Percentiles rank a stretch among this genome's conserved stretches.
phyloP scores from a whole-genome alignment of 2,329 filamentous ascomycete species.

The Colletotrichum australisinense region DNA sequence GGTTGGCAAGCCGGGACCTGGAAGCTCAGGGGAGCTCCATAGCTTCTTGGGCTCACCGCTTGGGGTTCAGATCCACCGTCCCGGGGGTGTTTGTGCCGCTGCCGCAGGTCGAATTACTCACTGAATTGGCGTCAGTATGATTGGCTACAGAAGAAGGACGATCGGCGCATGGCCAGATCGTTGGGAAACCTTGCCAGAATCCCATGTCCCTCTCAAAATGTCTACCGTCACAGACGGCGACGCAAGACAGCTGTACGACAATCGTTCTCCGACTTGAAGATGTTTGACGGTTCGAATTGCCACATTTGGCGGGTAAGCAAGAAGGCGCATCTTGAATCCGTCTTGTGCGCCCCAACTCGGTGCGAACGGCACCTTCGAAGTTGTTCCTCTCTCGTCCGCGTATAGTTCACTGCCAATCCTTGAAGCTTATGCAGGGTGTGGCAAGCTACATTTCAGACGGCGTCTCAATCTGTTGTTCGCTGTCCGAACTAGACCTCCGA shows the following conservation, averaged over 20 bases:
- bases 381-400: not conserved
- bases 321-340: not conserved
- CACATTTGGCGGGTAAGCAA: not conserved
- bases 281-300: not conserved
- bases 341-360: not conserved
- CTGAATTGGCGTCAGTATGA: slow-evolving; percentile 16
- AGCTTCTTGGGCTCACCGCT: slow-evolving; percentile 25
- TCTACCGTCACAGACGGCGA: not conserved
- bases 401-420: not conserved
- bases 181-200: slow-evolving; percentile 25
- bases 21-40: not conserved
- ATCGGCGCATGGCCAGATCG: slow-evolving; percentile 34
- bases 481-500: not conserved
- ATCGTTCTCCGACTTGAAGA: slow-evolving; percentile 2
- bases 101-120: slow-evolving; percentile 23
- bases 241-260: not conserved
- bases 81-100: slow-evolving; percentile 4
- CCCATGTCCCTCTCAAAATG: not conserved
- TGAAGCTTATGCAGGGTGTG: slow-evolving; percentile 13
- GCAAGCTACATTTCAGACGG: slow-evolving; percentile 19
- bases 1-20: not conserved
- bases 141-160: slow-evolving; percentile 12
- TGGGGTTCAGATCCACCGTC: slow-evolving; percentile 15
- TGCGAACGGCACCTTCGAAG: not conserved
- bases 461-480: slow-evolving; percentile 20